Base-by-base conservation (phyloP, 73 alveolate species). In the Tetrahymena malaccensis region DNA sequence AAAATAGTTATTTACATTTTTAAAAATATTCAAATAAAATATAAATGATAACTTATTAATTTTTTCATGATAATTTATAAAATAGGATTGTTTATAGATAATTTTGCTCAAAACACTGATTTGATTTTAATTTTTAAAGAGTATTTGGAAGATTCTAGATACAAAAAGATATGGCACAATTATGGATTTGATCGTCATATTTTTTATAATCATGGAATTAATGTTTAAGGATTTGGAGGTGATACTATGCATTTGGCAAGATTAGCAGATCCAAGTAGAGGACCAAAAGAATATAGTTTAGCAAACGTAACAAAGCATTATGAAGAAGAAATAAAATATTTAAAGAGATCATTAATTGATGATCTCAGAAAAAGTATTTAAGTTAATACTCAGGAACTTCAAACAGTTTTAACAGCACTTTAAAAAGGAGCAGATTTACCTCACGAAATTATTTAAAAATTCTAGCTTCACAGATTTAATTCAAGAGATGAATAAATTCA, bases 181-280 rank as follows among this genome's bases (percentile, higher is more conserved):
- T 98, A 98, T 96, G 99, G 99, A 34, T 98, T 97, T 94, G 99
- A 98, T 96, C 83, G 99, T 50, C 99, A 98, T 94, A 98, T 98
- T 12, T 95, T 98, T 93, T 96, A 43, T 84, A 97, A 97, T 94
- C 98, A 98, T 93, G 98, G 98, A 2, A 98, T 98, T 31, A 95
- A 98, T 94, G 98, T 97, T 44, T 27, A 94, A 93, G 99, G 99
- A 21, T 98, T 98, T 93, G 97, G 97, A 93, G 99, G 98, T 11
- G 99, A 98, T 94, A 98, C 99, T 11, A 96, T 98, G 99, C 99
- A 98, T 94, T 94, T 98, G 99, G 99, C 99, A 4, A 96, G 99
- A 57, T 97, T 98, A 35, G 96, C 96, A n/a, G 98, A 98, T 96
- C 98, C 99, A 33, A 96, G 99, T 11, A 93, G 95, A 96, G 96